Evolutionary conservation across 2,329 filamentous ascomycete species (phyloP), one percentile per base, ranked within the genome.

Genomic region (Ascochyta viciae-villosae): DNA sequence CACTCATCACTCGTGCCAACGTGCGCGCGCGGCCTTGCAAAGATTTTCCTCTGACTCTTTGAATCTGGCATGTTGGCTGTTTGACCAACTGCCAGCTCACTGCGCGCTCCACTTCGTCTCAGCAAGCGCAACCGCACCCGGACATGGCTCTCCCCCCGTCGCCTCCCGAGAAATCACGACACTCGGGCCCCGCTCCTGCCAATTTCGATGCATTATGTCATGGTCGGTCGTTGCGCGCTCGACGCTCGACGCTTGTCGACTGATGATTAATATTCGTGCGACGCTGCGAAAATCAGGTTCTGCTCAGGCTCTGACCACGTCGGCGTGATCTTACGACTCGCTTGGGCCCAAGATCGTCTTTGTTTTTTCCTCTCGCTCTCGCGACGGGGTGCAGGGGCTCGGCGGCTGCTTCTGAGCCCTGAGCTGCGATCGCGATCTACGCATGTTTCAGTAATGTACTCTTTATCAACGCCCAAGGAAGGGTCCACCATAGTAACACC

Each of bases 161-260:
- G 58, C 58, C 26, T 35, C 50, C 58, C 61, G 57, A 56, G 22
- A 24, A 40, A 56, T 62, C 54, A 56, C 63, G 59, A 57, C 63
- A 62, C 51, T 40, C 45, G 16, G 24, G 49, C 16, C 31, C 47
- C 41, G 39, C 50, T 55, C 54, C 50, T 64, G 38, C 45, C 58
- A 44, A 57, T 35, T 29, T 59, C 50, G 52, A 57, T 38, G 40
- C 42, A 52, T 64, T 64, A 63, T 61, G 65, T 62, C 64, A 64
- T 65, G 38, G 27, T 24, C 23, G 12, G 9, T 31, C 51, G 50
- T 29, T 8, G 22, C 51, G 37, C 48, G 27, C 47, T 52, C 49
- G 53, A 48, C 48, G 27, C 47, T 52, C 49, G 53, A 48, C 35
- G 41, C 38, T 49, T 56, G 47, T 51, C 48, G 40, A 59, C 47